phyloP scores from a whole-genome alignment of 768 basidiomycete genomes.

The Suillus tomentosus region DNA sequence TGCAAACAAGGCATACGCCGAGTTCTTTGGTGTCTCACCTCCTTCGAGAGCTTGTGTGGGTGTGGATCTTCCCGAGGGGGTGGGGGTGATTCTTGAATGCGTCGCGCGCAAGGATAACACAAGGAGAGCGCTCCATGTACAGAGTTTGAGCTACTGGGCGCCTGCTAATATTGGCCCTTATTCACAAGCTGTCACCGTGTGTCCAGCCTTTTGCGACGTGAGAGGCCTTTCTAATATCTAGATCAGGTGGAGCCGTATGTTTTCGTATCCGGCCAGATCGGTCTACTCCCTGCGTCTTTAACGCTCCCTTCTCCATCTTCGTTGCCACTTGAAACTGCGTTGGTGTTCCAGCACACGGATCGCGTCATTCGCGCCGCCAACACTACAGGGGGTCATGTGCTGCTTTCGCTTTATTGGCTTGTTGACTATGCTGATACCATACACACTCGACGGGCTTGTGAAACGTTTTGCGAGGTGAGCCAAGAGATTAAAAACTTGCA shows the following conservation, averaged over 20 bases:
- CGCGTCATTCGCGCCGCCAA: conserved; percentile 64
- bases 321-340: conserved; percentile 64
- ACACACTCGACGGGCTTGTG: conserved; percentile 44
- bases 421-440: conserved; percentile 39
- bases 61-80: conserved; percentile 60
- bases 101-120: conserved; percentile 49
- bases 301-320: conserved; percentile 53
- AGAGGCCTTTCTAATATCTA: conserved; percentile 2
- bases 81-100: conserved; percentile 73
- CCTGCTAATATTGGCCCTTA: conserved; percentile 99
- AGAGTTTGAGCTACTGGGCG: conserved; percentile 97
- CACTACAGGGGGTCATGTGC: conserved; percentile 57
- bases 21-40: conserved; percentile 88
- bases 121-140: conserved; percentile 87
- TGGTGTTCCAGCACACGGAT: conserved; percentile 78
- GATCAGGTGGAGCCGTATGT: conserved; percentile 69
- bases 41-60: conserved; percentile 95
- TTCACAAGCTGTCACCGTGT: conserved; percentile 86
- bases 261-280: conserved; percentile 96
- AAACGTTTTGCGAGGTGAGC: conserved; percentile 25
- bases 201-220: conserved; percentile 26
- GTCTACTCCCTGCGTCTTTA: conserved; percentile 76
- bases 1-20: conserved; percentile 77
- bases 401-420: conserved; percentile 78
- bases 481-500: background rate